Evolutionary conservation across 257 asterid genomes (phyloP).

Genomic region (Solanum dulcamara): DNA sequence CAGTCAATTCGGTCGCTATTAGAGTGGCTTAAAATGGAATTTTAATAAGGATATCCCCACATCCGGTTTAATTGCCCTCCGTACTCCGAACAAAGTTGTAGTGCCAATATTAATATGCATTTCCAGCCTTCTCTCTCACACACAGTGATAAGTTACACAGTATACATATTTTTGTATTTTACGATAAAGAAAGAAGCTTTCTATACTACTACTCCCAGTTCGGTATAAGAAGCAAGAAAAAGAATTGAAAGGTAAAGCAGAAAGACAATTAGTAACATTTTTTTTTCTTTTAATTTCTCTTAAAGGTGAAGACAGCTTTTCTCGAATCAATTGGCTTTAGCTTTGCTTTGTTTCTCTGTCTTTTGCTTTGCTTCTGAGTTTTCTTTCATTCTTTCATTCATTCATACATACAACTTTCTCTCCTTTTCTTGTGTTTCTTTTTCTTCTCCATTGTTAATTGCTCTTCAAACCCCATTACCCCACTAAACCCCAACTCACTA

Average conservation of each 20-base stretch:
- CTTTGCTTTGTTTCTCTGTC: constrained; percentile 16
- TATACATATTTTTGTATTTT: not conserved
- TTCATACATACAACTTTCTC: not conserved
- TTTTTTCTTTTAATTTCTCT: not conserved
- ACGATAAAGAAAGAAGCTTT: not conserved
- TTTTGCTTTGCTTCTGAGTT: not conserved
- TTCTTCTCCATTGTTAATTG: not conserved
- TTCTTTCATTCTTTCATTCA: not conserved
- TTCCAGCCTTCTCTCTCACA: not conserved
- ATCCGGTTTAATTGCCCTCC: not conserved
- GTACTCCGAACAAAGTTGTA: not conserved
- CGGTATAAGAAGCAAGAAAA: constrained; percentile 1
- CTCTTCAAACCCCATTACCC: not conserved
- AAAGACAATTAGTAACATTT: not conserved
- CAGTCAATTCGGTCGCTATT: not conserved
- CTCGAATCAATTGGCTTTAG: not conserved
- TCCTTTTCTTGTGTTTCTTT: not conserved
- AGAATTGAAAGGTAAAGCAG: not conserved
- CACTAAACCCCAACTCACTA: not conserved
- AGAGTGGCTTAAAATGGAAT: not conserved
- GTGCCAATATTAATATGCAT: not conserved
- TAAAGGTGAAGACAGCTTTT: constrained; percentile 2
- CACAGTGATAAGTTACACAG: not conserved
- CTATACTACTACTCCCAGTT: not conserved
- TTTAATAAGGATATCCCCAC: not conserved